Conservation (phyloP, 176 grass and related monocot genomes). For the Carex cristatella region DNA sequence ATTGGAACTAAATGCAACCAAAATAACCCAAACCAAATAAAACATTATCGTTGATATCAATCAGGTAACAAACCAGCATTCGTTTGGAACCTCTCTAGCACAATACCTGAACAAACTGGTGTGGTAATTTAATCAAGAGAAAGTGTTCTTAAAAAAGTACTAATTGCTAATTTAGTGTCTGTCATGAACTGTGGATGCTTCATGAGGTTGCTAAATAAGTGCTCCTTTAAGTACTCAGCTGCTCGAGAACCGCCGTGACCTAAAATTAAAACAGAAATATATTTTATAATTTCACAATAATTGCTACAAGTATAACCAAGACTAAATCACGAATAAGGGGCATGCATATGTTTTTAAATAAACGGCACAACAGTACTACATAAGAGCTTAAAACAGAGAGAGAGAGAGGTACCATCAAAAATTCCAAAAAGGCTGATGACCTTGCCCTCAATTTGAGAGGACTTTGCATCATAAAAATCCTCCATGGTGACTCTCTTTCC, state of each 20-base stretch:
- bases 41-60: not conserved
- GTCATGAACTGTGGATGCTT: slow-evolving; percentile 65
- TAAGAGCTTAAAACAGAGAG: not conserved
- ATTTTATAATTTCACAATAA: not conserved
- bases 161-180: slow-evolving; percentile 78
- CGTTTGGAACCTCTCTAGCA: not conserved
- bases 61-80: not conserved
- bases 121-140: not conserved
- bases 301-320: not conserved
- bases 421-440: slow-evolving; percentile 69
- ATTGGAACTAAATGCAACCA: not conserved
- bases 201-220: slow-evolving; percentile 76
- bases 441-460: slow-evolving; percentile 47
- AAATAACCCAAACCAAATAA: not conserved
- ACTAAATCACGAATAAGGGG: not conserved
- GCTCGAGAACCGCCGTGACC: slow-evolving; percentile 81
- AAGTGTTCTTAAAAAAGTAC: slow-evolving; percentile 30
- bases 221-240: slow-evolving; percentile 66
- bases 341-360: not conserved
- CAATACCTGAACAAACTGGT: not conserved
- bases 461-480: slow-evolving; percentile 68
- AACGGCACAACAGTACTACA: not conserved
- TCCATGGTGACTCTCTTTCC: slow-evolving; percentile 83
- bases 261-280: slow-evolving; percentile 31
- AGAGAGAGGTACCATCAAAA: slow-evolving; percentile 58